Conservation (phyloP, 129 eudicot genomes). For the Oenanthe sinensis region DNA sequence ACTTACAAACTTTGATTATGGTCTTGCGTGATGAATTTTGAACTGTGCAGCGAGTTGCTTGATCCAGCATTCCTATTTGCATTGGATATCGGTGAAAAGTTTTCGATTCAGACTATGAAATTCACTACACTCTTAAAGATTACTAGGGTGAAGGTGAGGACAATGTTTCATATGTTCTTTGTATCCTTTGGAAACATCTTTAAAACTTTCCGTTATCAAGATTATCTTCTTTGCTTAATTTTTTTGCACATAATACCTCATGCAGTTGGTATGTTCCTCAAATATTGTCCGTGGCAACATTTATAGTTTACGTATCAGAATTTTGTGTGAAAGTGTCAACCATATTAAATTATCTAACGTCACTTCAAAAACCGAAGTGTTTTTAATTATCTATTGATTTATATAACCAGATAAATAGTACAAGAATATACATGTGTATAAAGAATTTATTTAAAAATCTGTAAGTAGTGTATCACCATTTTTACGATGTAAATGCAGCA, state of each 20-base stretch:
- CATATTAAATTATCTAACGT: neutral
- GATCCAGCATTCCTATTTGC: constrained; percentile 93
- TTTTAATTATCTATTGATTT: neutral
- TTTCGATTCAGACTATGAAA: constrained; percentile 73
- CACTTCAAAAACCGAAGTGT: neutral
- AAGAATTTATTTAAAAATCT: too few relatives aligned
- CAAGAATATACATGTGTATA: neutral
- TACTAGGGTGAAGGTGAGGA: constrained; percentile 79
- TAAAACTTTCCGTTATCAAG: neutral
- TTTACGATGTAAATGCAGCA: neutral
- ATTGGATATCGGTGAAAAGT: constrained; percentile 83
- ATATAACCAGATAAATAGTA: neutral
- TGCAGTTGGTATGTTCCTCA: neutral
- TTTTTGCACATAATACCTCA: neutral
- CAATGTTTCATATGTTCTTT: neutral
- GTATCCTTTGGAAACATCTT: neutral
- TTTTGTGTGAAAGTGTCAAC: neutral
- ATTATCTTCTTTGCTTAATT: neutral
- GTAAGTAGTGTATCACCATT: neutral
- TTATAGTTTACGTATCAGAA: neutral
- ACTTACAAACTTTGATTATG: neutral
- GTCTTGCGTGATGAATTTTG: constrained; percentile 7
- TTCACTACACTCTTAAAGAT: constrained; percentile 61
- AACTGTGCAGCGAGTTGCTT: constrained; percentile 70
- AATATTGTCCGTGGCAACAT: neutral